Evolutionary conservation across 257 asterid species (phyloP).

Genomic region (Cinchona pubescens): DNA sequence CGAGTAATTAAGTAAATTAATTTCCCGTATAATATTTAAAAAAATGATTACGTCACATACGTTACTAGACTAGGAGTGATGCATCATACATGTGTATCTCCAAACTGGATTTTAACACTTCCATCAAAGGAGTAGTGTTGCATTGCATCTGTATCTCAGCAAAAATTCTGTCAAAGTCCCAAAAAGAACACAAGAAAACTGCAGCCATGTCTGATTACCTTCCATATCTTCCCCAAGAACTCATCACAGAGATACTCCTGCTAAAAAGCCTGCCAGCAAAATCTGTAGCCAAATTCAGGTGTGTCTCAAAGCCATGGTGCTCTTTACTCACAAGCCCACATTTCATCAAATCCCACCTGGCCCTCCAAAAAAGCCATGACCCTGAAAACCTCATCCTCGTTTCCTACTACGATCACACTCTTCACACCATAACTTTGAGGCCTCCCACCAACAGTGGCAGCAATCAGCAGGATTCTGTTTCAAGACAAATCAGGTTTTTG

Average conservation of each 20-base stretch:
- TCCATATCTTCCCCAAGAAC: constrained; percentile 29
- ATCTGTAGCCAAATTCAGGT: constrained; percentile 36
- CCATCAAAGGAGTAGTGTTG: no score
- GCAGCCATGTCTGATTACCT: no score
- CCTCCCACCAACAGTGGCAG: neutral
- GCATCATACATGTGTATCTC: no score
- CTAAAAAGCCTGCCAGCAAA: constrained; percentile 36
- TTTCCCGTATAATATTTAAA: no score
- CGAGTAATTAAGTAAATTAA: no score
- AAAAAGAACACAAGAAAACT: no score
- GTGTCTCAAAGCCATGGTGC: constrained; percentile 31
- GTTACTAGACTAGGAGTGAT: no score
- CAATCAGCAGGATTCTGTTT: neutral
- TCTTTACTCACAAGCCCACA: constrained; percentile 22
- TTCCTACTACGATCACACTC: constrained; percentile 8
- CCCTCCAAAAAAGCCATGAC: neutral
- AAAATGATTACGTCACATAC: no score
- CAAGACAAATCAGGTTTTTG: neutral
- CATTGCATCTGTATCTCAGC: no score
- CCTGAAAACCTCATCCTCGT: constrained; percentile 23
- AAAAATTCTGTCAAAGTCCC: no score
- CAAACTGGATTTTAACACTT: no score
- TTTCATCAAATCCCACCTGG: constrained; percentile 29
- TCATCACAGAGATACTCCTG: constrained; percentile 28
- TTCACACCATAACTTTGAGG: constrained; percentile 16